Evolutionary conservation across 225 moss, liverwort and hornwort species (phyloP), one percentile per base, ranked within the genome.

Genomic region (Pseudoscleropodium purum): DNA sequence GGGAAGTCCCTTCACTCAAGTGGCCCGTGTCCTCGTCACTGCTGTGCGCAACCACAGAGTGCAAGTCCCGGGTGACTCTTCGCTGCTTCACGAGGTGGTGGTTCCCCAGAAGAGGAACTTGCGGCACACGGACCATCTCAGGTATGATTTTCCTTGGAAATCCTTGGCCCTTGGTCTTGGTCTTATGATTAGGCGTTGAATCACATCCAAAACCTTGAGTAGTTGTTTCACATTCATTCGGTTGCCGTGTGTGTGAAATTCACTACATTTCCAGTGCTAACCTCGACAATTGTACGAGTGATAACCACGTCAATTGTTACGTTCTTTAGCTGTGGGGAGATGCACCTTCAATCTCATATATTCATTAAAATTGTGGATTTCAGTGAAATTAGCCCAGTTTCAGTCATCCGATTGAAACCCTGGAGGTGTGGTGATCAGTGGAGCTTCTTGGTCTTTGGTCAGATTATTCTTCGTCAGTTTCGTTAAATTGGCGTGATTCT

Each of bases 1-100:
- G 56, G 95, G 96, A 11, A 96, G 97, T 73, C 91, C 95, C 75
- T 82, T 97, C 4, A 93, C 95, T 18, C 91, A 94, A 90, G 93
- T 93, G 45, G 93, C 93, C 25, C 43, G 86, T 31, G 97, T 97
- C 33, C 63, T 97, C 12, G 87, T 89, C 34, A 92, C 94, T 14
- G 95, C 97, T 29, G 17, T 93, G 52, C 92, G 88, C 47, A 96
- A 96, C 49, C 70, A 37, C 52, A 85, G 85, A 9, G 52, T 87
- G 17, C 59, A 64, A 61, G 83, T 88, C 27, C 86, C 89, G 24
- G 29, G 29, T 26, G 92, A 92, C 81, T n/a, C 91, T 6, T 86
- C 84, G 81, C 76, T 86, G 24, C 94, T 94, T 76, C 92, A 93
- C 21, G 93, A 93, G 88, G 89, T 62, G 23, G 89, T 64, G 49